Conservation (phyloP, 1,284 basidiomycete species). For the Pulchroboletus neoregius region DNA sequence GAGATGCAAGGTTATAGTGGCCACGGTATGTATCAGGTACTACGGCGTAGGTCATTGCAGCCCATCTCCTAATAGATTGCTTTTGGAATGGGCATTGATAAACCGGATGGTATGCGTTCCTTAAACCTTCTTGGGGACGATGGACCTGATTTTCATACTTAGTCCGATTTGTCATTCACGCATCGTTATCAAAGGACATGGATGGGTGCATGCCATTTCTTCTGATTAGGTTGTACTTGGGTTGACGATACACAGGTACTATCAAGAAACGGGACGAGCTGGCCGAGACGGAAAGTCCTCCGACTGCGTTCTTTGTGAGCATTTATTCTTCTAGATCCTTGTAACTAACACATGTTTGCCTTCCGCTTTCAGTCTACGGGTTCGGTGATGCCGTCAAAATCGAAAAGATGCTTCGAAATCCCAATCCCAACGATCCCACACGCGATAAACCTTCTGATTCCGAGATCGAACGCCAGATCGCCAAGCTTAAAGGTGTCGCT, state of each 20-base stretch:
- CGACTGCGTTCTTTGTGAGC: conserved; percentile 57
- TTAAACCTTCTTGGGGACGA: background rate
- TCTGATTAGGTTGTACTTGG: background rate
- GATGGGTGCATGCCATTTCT: conserved; percentile 46
- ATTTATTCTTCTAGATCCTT: background rate
- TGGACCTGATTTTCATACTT: conserved; percentile 2
- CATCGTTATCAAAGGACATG: conserved; percentile 63
- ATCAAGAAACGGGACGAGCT: conserved; percentile 84
- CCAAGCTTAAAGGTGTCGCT: conserved; percentile 51
- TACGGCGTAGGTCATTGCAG: conserved; percentile 9
- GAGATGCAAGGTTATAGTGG: conserved; percentile 80
- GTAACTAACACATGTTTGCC: background rate
- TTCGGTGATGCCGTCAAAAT: conserved; percentile 50
- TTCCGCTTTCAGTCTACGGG: conserved; percentile 45
- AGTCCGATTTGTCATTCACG: conserved; percentile 81
- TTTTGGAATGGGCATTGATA: conserved; percentile 99
- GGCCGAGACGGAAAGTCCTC: conserved; percentile 72
- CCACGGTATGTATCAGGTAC: conserved; percentile 55
- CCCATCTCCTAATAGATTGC: conserved; percentile 52
- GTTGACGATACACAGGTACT: conserved; percentile 46
- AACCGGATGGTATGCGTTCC: conserved; percentile 57
- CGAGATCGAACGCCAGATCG: conserved; percentile 57
- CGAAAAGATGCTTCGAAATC: conserved; percentile 50
- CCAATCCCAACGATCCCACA: conserved; percentile 34
- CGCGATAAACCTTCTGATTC: conserved; percentile 34